Evolutionary conservation across 768 basidiomycete species (phyloP), one percentile per base, ranked within the genome.

Genomic region (Phaeotremella skinneri): DNA sequence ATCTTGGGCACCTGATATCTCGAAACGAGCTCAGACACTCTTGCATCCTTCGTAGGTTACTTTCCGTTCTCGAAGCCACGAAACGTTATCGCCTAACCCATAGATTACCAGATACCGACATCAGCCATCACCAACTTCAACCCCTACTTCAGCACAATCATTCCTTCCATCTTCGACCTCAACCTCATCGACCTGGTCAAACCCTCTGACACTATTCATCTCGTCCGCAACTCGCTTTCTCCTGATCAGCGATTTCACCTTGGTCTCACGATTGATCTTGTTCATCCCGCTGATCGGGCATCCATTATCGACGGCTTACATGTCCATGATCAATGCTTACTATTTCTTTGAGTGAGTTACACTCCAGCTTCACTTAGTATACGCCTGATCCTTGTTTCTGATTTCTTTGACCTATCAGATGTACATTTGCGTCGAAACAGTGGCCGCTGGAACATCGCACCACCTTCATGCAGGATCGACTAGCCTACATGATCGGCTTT

Each of bases 401-500:
- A 21, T 13, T 29, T 56, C 16, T 25, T 30, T 41, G 5, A 47
- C 20, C 16, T 37, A 14, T 23, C 32, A 72, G 70, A 34, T 74
- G 57, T 55, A 69, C 59, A 17, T 72, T 71, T 49, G 45, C 59
- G 2, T 34, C 56, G n/a, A 62, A 55, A 23, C 55, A 64, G 1
- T 72, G 67, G 68, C 43, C 58, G 2, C 32, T 72, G 42, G 60
- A 66, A 41, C 51, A 64, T 27, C 42, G 67, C 16, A 43, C 69
- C n/a, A 26, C 13, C 4, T 69, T 63, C 57, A 67, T 78, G 58
- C 72, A 75, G 37, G 69, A 74, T 31, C 58, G 73, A 3, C 60
- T 59, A 16, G 70, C 68, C 3, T 78, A 78, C 51, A 75, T 75
- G 61, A 20, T 74, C 31, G 76, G 70, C 3, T 78, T 78, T 51